A percentile compares a stretch with the other conserved stretches of the same genome.
Conservation (phyloP, 306 rosid genomes). For the Quercus variabilis region DNA sequence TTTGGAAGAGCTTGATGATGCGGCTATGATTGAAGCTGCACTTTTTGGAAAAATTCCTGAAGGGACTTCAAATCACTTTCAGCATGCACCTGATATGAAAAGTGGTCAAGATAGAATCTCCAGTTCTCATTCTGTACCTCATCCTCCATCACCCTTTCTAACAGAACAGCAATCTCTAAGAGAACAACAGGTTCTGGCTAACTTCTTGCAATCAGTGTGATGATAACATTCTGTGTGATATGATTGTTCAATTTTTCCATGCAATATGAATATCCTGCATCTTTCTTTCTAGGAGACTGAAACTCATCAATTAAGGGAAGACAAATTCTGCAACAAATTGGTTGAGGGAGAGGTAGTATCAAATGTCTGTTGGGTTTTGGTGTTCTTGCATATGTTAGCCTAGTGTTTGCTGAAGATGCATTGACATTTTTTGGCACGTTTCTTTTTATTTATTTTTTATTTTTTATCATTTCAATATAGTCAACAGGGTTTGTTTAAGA, state of each 20-base stretch:
- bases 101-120: constrained; percentile 33
- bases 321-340: constrained; percentile 26
- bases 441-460: not conserved
- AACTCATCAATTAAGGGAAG: constrained; percentile 30
- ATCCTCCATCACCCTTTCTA: constrained; percentile 29
- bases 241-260: constrained; percentile 16
- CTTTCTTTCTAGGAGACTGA: constrained; percentile 40
- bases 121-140: constrained; percentile 14
- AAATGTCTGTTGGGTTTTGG: not conserved
- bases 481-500: not conserved
- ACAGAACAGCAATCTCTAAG: constrained; percentile 37
- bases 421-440: not conserved
- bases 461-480: not conserved
- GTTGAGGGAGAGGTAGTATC: constrained; percentile 32
- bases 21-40: constrained; percentile 60
- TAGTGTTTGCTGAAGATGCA: not conserved
- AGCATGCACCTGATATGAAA: constrained; percentile 33
- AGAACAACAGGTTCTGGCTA: constrained; percentile 63
- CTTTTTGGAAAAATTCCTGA: constrained; percentile 40
- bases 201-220: constrained; percentile 7
- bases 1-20: constrained; percentile 69
- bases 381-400: not conserved
- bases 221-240: constrained; percentile 5
- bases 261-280: constrained; percentile 62
- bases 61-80: constrained; percentile 22